Evolutionary conservation across 2,329 filamentous ascomycete genomes (phyloP).

Genomic region (Fusarium odoratissimum): DNA sequence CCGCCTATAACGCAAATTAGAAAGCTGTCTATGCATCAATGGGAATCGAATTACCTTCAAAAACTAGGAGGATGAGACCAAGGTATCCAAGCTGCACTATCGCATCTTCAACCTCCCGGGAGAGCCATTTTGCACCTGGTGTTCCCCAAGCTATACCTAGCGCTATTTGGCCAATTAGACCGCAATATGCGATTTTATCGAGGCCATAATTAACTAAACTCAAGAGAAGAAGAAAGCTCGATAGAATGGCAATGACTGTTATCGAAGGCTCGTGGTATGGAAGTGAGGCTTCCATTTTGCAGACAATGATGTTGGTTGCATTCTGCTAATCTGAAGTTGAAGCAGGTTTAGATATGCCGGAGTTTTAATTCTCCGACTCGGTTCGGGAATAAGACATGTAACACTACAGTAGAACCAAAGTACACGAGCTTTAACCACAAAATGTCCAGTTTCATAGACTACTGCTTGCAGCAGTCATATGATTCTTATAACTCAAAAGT

Average conservation of each 20-base stretch:
- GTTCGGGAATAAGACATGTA: neutral
- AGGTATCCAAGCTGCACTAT: slow-evolving; percentile 77
- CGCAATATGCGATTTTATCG: slow-evolving; percentile 73
- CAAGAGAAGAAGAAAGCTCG: slow-evolving; percentile 72
- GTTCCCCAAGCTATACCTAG: slow-evolving; percentile 77
- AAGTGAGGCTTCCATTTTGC: slow-evolving; percentile 45
- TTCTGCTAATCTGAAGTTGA: neutral
- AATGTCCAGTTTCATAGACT: neutral
- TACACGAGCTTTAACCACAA: neutral
- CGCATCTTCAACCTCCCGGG: slow-evolving; percentile 60
- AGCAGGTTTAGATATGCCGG: neutral
- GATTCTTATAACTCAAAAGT: rapidly evolving
- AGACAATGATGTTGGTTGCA: neutral
- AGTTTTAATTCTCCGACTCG: neutral
- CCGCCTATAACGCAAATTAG: slow-evolving; percentile 57
- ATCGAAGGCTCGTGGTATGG: slow-evolving; percentile 74
- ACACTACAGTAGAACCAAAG: neutral
- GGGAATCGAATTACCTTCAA: slow-evolving; percentile 62
- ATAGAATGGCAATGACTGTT: slow-evolving; percentile 66
- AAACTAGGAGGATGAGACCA: slow-evolving; percentile 78
- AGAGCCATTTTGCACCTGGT: slow-evolving; percentile 72
- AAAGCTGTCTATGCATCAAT: rapidly evolving
- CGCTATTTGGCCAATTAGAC: slow-evolving; percentile 77
- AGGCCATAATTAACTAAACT: slow-evolving; percentile 69
- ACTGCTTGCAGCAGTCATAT: too few species aligned